Percentiles rank a stretch among this genome's conserved stretches.
Conservation (phyloP, 106 monocot species). For the Acorus gramineus region DNA sequence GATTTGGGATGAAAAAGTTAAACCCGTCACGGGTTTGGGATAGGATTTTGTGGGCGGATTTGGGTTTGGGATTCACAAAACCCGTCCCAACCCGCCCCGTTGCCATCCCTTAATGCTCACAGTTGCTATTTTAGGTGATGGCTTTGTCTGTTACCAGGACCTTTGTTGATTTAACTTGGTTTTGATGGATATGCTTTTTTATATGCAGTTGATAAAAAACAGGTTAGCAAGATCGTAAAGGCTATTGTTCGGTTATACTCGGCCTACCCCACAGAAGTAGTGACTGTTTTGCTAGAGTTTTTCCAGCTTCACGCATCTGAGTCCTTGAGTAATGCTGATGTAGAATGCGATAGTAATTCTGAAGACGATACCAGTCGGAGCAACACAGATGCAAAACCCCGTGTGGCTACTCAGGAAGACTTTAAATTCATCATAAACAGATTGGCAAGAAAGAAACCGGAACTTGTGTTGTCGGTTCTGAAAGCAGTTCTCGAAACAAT, state of each 20-base stretch:
- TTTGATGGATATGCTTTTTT: not conserved
- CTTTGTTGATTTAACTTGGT: not conserved
- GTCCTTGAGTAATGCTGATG: constrained; percentile 8
- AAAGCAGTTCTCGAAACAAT: constrained; percentile 56
- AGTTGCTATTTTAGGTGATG: too few relatives aligned
- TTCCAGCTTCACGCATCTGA: constrained; percentile 27
- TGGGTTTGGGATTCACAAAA: too few relatives aligned
- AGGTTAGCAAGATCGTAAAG: constrained; percentile 39
- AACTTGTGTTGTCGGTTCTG: constrained; percentile 50
- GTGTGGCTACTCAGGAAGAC: constrained; percentile 13
- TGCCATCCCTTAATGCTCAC: too few relatives aligned
- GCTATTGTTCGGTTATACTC: constrained; percentile 48
- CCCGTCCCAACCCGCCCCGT: too few relatives aligned
- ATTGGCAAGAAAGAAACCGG: constrained; percentile 52
- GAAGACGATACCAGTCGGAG: constrained; percentile 10
- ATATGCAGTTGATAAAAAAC: constrained; percentile 37
- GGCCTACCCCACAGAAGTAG: constrained; percentile 56
- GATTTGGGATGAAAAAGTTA: too few relatives aligned
- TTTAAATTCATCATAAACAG: constrained; percentile 46
- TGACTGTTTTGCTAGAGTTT: constrained; percentile 47
- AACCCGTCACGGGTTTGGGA: too few relatives aligned
- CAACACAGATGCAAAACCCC: constrained; percentile 2
- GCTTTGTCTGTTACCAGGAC: too few relatives aligned
- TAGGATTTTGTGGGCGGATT: too few relatives aligned
- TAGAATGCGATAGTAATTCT: constrained; percentile 8